Percentiles rank a stretch among this genome's conserved stretches.
These are phyloP conservation scores for Huiozyma naganishii DNA, from an alignment of 805 yeast species.

Conservation along the genomic window DNA sequence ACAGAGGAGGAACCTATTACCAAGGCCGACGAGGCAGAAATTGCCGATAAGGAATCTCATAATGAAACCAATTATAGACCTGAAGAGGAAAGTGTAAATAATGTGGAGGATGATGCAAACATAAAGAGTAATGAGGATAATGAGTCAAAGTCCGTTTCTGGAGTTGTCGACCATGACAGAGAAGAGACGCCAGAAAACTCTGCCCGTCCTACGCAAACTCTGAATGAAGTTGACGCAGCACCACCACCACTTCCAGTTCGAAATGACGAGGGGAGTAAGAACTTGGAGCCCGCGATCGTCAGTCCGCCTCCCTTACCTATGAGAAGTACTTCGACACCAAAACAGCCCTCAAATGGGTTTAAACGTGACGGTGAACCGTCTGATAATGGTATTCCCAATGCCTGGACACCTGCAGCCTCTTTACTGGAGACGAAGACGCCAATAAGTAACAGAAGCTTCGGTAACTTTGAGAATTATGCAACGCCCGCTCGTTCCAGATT, in stretches of 20 bases:
- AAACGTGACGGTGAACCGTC: slow-evolving; percentile 4
- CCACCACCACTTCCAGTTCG: slow-evolving; percentile 2
- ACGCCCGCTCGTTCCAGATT: no score
- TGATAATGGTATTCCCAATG: slow-evolving; percentile 15
- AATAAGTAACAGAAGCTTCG: no score
- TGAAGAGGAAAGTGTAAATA: neutral
- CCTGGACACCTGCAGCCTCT: slow-evolving; percentile 1
- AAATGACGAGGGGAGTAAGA: neutral
- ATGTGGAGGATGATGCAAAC: neutral
- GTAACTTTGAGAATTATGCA: no score
- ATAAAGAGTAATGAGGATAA: neutral
- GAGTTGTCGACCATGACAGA: no score
- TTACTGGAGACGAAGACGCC: no score
- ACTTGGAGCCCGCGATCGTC: no score
- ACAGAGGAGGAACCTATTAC: no score
- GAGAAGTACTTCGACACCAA: neutral
- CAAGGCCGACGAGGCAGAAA: neutral
- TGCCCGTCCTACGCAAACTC: neutral
- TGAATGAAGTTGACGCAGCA: neutral
- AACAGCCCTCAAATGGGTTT: no score
- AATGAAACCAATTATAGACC: neutral
- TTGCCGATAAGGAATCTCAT: neutral
- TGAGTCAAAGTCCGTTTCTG: neutral
- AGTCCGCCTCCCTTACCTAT: neutral
- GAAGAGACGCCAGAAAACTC: no score